Evolutionary conservation across 1,139 yeast genomes (phyloP).

Genomic region (Blastobotrys apis): DNA sequence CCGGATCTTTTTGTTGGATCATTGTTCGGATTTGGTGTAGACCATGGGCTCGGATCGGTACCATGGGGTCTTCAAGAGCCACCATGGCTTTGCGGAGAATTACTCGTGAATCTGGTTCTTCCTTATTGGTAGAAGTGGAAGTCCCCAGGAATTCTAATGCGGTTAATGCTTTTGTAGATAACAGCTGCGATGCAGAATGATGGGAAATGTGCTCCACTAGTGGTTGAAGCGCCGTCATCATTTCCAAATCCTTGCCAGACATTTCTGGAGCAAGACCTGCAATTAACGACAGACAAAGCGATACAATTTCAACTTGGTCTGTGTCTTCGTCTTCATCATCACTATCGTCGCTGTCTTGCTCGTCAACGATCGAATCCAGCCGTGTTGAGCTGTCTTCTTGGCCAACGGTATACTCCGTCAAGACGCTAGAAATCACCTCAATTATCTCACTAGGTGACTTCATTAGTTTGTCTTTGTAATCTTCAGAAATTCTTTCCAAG

Average conservation of each 20-base stretch:
- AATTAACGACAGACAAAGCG: slow-evolving; percentile 29
- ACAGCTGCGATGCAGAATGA: slow-evolving; percentile 16
- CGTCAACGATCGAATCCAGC: slow-evolving; percentile 12
- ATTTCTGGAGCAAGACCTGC: slow-evolving; percentile 26
- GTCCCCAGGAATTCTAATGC: slow-evolving; percentile 19
- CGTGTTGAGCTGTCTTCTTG: slow-evolving; percentile 18
- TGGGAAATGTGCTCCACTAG: slow-evolving; percentile 30
- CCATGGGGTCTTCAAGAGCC: slow-evolving; percentile 68
- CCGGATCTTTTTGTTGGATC: slow-evolving; percentile 47
- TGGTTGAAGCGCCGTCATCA: slow-evolving; percentile 35
- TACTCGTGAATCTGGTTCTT: slow-evolving; percentile 4
- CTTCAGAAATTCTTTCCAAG: slow-evolving; percentile 57
- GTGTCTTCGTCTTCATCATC: slow-evolving; percentile 27
- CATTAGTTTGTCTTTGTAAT: slow-evolving; percentile 57
- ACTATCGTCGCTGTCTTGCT: slow-evolving; percentile 29
- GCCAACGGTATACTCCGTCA: slow-evolving; percentile 31
- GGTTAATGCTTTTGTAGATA: slow-evolving; percentile 21
- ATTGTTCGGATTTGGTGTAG: slow-evolving; percentile 59
- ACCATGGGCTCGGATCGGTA: slow-evolving; percentile 87
- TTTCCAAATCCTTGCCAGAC: slow-evolving; percentile 42
- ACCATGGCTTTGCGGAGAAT: slow-evolving; percentile 51
- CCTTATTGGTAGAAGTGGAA: background rate
- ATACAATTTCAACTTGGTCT: slow-evolving; percentile 28
- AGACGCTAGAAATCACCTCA: slow-evolving; percentile 49
- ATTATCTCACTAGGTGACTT: slow-evolving; percentile 60